Evolutionary conservation across 192 early-diverging fungal species (phyloP), one percentile per base, ranked within the genome.

Genomic region (Linnemannia hyalina): DNA sequence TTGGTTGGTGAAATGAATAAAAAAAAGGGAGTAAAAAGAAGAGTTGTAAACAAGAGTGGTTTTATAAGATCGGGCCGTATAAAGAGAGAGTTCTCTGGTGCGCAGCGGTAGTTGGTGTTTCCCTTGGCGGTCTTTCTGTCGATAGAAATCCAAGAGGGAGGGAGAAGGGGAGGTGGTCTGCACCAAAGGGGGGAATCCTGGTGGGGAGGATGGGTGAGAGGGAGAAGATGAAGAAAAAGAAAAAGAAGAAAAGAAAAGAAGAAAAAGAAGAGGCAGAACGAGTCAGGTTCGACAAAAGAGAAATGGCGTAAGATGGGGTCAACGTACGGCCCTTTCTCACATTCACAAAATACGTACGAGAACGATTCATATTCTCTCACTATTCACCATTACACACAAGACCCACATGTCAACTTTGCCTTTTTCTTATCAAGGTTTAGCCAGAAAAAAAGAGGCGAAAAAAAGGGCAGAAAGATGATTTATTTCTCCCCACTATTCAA

Each of bases 71-170:
- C 26, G 10, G 4, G 26, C 26, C 15, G 9, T 6, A 9, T 10
- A 15, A 29, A 26, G 60, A 65, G 60, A 65, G 60, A 16, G 29
- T 35, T 29, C 60, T 65, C 60, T 65, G 11, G 60, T 65, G 29
- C 60, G 60, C 26, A 65, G 60, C 32, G 60, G 13, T 65, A 32
- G 60, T 8, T 65, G 8, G 1, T 57, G 60, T 65, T 9, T 65
- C 60, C 60, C 60, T 26, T 65, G 60, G 60, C 60, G 60, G 70
- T 42, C 70, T 71, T 44, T 42, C 70, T 38, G 70, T 71, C 70
- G 13, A 71, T n/a, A 71, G 78, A 73, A 74, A 80, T 74, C 63
- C 71, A 80, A 80, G 60, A 54, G 79, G 54, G 47, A 22, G 11
- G 49, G 22, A 38, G n/a, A 29, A 29, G 23, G 72, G n/a, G 29